Base-by-base conservation (phyloP, 1,284 basidiomycete species). In the Cryptococcus depauperatus region DNA sequence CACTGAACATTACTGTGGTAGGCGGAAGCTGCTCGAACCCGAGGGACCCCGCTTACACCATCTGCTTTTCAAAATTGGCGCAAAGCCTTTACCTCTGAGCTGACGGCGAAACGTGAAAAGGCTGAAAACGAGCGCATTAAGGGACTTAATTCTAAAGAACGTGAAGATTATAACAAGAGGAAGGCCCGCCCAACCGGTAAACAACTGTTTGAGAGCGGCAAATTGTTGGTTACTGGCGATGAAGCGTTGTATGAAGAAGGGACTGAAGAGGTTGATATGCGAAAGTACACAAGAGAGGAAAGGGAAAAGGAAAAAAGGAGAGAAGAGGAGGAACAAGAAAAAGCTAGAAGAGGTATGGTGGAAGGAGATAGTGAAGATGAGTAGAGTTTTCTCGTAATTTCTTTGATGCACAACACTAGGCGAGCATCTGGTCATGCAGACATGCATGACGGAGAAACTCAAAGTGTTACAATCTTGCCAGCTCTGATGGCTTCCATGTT, bases 21-120 rank as follows among this genome's bases (percentile, higher is more conserved):
- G 86, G 90, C 81, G 37, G 89, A 93, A 66, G 87, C 87, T 62
- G 83, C 82, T 32, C 82, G 84, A 53, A 92, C 85, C 47, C 79
- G 84, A 46, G 93, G 93, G 32, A 96, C 92, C 11, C 82, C 85
- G 19, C 85, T 98, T 26, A 96, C 91, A 0, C 62, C 75, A 9
- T 83, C 83, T 49, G 79, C 81, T 1, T 98, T 96, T 74, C 77
- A 74, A 38, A 75, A 71, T 29, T 97, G 93, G 92, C 84, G 85
- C 64, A 70, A 71, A 21, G 79, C 75, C 53, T 96, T 93, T 59
- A 81, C 85, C 55, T 76, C 74, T 56, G 84, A 87, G 66, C 68
- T 80, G 57, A 74, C 76, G 7, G 62, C 64, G 27, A 81, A 75
- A 66, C 81, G 78, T 58, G 73, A 74, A 11, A 76, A 75, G 52